These are phyloP conservation scores for Thymus mandschuricus DNA, from an alignment of 257 asterid genomes.

Conservation along the genomic window DNA sequence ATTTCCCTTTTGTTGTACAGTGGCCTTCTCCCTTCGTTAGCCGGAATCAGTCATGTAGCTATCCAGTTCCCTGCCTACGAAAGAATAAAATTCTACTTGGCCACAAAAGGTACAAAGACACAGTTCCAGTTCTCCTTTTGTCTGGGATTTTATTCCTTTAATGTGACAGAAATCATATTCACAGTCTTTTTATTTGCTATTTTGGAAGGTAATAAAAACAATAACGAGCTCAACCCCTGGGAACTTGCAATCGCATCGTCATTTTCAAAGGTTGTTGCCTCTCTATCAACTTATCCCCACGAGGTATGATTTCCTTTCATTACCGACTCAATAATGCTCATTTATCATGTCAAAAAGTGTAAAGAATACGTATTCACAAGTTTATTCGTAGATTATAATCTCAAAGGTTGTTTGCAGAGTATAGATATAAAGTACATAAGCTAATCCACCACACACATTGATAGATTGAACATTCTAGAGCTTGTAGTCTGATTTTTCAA, in stretches of 20 bases:
- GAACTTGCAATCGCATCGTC: slow-evolving; percentile 91
- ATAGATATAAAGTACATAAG: too few species aligned
- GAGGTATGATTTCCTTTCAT: slow-evolving; percentile 61
- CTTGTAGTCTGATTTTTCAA: background rate
- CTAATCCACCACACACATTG: background rate
- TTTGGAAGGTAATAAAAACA: slow-evolving; percentile 60
- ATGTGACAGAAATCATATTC: slow-evolving; percentile 17
- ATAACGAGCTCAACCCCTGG: slow-evolving; percentile 58
- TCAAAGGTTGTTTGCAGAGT: too few species aligned
- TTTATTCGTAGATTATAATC: background rate
- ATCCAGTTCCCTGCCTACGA: slow-evolving; percentile 98
- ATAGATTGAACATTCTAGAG: background rate
- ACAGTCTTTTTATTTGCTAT: background rate
- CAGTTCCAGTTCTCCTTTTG: slow-evolving; percentile 18
- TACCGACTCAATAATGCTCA: background rate
- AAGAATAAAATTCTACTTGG: slow-evolving; percentile 76
- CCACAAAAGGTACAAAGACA: slow-evolving; percentile 59
- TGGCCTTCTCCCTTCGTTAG: slow-evolving; percentile 95
- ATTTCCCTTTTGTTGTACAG: slow-evolving; percentile 42
- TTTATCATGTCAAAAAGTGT: background rate
- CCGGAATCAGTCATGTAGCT: slow-evolving; percentile 92
- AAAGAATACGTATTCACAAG: background rate
- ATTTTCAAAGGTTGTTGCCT: slow-evolving; percentile 77
- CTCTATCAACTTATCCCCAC: slow-evolving; percentile 87
- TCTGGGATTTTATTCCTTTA: background rate